phyloP scores from a whole-genome alignment of 1,284 basidiomycete genomes.

The Inonotus hispidus region DNA sequence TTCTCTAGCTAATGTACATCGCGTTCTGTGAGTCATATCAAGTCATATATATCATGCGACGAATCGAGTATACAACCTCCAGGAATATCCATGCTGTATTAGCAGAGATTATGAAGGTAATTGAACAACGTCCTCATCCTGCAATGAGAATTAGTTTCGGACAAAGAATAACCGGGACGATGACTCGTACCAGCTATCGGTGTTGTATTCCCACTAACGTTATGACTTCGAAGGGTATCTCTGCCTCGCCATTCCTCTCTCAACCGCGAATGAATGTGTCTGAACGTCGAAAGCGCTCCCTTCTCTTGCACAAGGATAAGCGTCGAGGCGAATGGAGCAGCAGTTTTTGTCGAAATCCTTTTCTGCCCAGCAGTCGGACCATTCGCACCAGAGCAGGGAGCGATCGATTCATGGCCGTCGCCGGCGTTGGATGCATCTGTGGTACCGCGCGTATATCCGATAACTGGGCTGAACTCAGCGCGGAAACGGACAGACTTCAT shows the following conservation, averaged over 20 bases:
- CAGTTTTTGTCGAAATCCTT: conserved; percentile 15
- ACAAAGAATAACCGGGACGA: not conserved
- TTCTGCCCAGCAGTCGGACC: not conserved
- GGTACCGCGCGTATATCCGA: conserved; percentile 14
- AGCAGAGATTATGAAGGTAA: not conserved
- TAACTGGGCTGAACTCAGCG: conserved; percentile 46
- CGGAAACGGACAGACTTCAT: conserved; percentile 57
- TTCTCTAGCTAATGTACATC: conserved; percentile 2
- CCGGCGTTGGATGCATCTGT: conserved; percentile 16
- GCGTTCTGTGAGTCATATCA: not conserved
- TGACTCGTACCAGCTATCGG: conserved; percentile 12
- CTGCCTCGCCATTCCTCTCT: conserved; percentile 53
- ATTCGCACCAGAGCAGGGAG: conserved; percentile 16
- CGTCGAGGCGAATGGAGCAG: conserved; percentile 30
- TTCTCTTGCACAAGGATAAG: conserved; percentile 83
- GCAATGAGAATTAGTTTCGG: not conserved
- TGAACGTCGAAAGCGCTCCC: conserved; percentile 80
- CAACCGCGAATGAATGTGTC: conserved; percentile 64
- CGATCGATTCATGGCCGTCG: not conserved
- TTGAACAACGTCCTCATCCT: not conserved
- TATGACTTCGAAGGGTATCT: conserved; percentile 8
- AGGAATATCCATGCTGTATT: not conserved
- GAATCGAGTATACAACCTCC: not conserved
- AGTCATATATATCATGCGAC: not conserved
- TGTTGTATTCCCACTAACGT: conserved; percentile 4